Evolutionary conservation across 2,329 filamentous ascomycete species (phyloP), one percentile per base, ranked within the genome.

Genomic region (Penicillium nordicum): DNA sequence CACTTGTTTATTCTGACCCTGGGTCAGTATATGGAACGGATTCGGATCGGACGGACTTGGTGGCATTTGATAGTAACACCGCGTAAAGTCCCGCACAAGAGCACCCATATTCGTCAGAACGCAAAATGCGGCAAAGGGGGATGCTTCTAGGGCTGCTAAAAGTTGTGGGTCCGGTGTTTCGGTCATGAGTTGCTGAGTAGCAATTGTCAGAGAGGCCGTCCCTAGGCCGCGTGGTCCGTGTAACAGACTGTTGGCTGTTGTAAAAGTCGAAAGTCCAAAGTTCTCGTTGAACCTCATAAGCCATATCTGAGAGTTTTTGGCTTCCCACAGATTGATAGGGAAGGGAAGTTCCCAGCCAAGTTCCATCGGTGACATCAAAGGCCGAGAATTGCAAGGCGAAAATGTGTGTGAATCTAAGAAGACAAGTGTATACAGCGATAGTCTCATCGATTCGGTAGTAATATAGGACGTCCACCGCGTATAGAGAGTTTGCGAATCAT

Each of bases 331-430:
- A 3, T 55, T 41, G 3, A 51, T 59, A 2, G 69, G 63, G 5
- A 66, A 63, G 0, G 71, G 71, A 1, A 73, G 57, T n/a, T 72
- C 71, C 71, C 71, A 73, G 37, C 67, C 69, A 36, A 73, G 62
- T 45, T 73, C 70, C 38, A 72, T 64, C 0, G 71, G 59, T 2
- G 68, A 72, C 23, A 69, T 63, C 7, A 70, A 40, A 7, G 67
- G 60, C 1, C 71, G 64, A 18, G 64, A 59, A 41, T 72, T 74
- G 51, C 67, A 70, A 7, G 70, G 63, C 9, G 61, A 63, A 27
- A 68, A 67, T 1, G 69, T 61, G 16, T 72, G 68, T 6, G 63
- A 68, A 51, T 70, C 70, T 16, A 54, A 11, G 41, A 70, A 71
- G 0, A 69, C 53, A 1, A 72, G 60, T 5, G 67, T 61, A 47